Evolutionary conservation across 495 filamentous ascomycete species (phyloP).

Genomic region (Aspergillus baeticus): DNA sequence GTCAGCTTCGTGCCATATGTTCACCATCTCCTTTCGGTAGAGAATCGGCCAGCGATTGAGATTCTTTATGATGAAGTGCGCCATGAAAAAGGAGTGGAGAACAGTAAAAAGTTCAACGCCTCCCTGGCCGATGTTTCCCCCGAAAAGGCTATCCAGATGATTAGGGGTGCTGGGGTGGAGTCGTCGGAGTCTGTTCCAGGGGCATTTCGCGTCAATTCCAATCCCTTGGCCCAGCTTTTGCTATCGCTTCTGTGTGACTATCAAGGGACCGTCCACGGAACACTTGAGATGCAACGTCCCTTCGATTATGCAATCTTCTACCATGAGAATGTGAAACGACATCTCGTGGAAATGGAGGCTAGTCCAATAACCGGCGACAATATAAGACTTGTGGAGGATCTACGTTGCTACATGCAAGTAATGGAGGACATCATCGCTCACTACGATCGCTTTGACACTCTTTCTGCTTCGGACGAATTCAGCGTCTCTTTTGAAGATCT

Average conservation of each 20-base stretch:
- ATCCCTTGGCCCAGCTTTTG: not conserved
- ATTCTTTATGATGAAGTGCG: no score
- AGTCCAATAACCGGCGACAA: not conserved
- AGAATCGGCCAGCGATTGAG: no score
- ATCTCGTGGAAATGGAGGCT: not conserved
- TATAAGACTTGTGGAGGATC: not conserved
- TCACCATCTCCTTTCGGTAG: no score
- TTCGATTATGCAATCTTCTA: not conserved
- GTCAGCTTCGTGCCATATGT: no score
- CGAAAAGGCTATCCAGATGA: not conserved
- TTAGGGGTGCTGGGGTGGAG: no score
- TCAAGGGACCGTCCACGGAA: not conserved
- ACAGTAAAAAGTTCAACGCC: no score
- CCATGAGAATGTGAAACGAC: not conserved
- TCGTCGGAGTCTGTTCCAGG: not conserved
- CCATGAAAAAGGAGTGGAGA: no score
- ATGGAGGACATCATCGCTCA: not conserved
- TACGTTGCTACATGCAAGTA: not conserved
- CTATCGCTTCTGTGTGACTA: not conserved
- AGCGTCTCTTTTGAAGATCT: no score
- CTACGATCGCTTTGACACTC: not conserved
- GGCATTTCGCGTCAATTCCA: not conserved
- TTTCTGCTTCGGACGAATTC: no score
- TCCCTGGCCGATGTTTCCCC: not conserved
- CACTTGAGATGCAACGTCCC: not conserved